Evolutionary conservation across 768 basidiomycete species (phyloP), one percentile per base, ranked within the genome.

Genomic region (Lactifluus echinatus): DNA sequence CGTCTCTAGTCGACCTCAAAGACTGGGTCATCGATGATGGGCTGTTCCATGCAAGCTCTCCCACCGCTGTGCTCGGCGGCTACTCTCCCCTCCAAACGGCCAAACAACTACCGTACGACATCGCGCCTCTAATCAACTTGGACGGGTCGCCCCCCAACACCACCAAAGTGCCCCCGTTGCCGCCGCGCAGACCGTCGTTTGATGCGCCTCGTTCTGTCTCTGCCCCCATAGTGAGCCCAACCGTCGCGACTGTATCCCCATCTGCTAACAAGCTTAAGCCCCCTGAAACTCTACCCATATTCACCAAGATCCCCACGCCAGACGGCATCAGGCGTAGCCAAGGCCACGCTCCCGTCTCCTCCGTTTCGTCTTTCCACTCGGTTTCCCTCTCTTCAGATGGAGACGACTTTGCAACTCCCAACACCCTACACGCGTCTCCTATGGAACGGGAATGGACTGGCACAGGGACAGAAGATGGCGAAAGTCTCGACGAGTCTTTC

Each of bases 291-390:
- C 80, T 81, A 15, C 76, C 75, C 10, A 50, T 17, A 6, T 65
- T 66, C 49, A 31, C 53, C 26, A 71, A 69, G 53, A 69, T 66
- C 59, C 69, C 67, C 53, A 56, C 65, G 17, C 68, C 66, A 61
- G 66, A 69, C 24, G 73, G 71, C 50, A 68, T 71, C 17, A 62
- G 66, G 40, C 66, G 63, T 59, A 66, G 63, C 43, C 59, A 69
- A 19, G 72, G 74, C 43, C 85, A 88, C 65, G 76, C 73, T 14
- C 76, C 79, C 3, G 77, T 75, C 11, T 85, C 85, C 0, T 89
- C 87, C 45, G 76, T 87, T 36, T 87, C 87, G 1, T 89, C 87
- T 17, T 87, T 89, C 56, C 86, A 87, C 63, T 87, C 87, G 1
- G 84, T 89, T 19, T 89, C 87, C 1, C 76, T 89, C 23, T 88